These are phyloP conservation scores for Kwoniella shivajii DNA, from an alignment of 1,284 basidiomycete genomes.

Conservation along the genomic window DNA sequence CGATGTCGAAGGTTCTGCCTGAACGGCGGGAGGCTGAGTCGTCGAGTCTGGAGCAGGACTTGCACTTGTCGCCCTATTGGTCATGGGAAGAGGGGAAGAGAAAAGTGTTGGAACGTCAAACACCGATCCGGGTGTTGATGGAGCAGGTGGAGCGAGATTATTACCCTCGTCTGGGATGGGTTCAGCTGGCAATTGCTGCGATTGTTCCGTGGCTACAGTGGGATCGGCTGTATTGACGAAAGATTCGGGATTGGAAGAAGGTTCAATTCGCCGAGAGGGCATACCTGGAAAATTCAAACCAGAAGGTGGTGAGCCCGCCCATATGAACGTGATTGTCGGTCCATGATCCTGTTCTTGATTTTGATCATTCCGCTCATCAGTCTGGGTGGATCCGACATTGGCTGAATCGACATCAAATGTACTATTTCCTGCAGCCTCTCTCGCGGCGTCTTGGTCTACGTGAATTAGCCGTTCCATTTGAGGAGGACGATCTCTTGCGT, in stretches of 20 bases:
- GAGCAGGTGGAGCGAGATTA: background rate
- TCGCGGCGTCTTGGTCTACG: no score
- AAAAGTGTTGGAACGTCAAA: constrained; percentile 12
- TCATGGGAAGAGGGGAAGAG: constrained; percentile 12
- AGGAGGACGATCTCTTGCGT: constrained; percentile 20
- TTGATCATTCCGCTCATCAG: no score
- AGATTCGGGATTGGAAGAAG: background rate
- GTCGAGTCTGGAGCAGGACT: background rate
- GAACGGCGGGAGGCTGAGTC: background rate
- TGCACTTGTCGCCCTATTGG: background rate
- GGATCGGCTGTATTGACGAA: no score
- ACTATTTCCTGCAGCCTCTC: no score
- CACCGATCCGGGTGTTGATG: constrained; percentile 7
- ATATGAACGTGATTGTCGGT: constrained; percentile 9
- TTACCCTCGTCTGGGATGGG: background rate
- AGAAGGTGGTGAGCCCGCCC: background rate
- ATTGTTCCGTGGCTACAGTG: no score
- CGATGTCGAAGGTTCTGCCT: background rate
- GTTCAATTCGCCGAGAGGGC: background rate
- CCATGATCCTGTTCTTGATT: background rate
- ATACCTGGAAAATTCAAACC: constrained; percentile 2
- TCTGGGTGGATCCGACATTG: no score
- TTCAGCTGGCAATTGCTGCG: no score
- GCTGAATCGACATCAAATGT: no score
- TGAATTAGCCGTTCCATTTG: no score